Base-by-base conservation (phyloP, 225 moss, liverwort and hornwort species). In the Bryoerythrophyllum caledonicum region DNA sequence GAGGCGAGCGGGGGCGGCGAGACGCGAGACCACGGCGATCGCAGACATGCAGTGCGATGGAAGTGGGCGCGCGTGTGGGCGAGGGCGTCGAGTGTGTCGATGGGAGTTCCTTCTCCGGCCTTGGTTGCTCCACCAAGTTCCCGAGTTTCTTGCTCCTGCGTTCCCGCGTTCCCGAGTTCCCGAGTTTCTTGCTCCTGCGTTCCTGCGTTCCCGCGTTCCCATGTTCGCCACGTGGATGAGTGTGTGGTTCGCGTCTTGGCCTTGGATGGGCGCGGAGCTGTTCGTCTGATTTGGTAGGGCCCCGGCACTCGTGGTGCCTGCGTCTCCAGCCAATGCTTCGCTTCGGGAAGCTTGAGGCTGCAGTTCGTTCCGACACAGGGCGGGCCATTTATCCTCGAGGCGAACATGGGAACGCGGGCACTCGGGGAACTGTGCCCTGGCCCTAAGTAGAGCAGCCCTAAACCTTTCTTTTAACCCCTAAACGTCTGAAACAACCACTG, bases 221-320 rank as follows among this genome's bases (percentile, higher is more conserved):
- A 10, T 32, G 21, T 7, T 10, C 21, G 27, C 66, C 27, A 21
- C 67, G 35, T 60, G 44, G 82, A 82, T 65, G 74, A 60, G 65
- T 41, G 13, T 13, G 55, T 16, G 27, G 61, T 12, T n/a, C 14
- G 26, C 24, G 26, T 32, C 6, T 10, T 19, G 6, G 19, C 19
- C 17, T 3, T 5, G 21, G 2, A 21, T 10, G n/a, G n/a, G n/a
- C n/a, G n/a, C n/a, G n/a, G n/a, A n/a, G n/a, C n/a, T n/a, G 59
- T 32, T 66, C 30, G 41, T 76, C 34, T 3, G 61, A 67, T 12
- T 2, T 37, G 12, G 30, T 48, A 68, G 82, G 69, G 24, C 63
- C 3, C 13, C 6, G 19, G 0, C 3, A 10, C 1, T 3, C 23
- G 19, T 70, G 69, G 63, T 41, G 24, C 38, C 8, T 4, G 54